Percentiles rank a stretch among this genome's conserved stretches.
Evolutionary conservation across 2,329 filamentous ascomycete genomes (phyloP).

Genomic region (Aspergillus hiratsukae): DNA sequence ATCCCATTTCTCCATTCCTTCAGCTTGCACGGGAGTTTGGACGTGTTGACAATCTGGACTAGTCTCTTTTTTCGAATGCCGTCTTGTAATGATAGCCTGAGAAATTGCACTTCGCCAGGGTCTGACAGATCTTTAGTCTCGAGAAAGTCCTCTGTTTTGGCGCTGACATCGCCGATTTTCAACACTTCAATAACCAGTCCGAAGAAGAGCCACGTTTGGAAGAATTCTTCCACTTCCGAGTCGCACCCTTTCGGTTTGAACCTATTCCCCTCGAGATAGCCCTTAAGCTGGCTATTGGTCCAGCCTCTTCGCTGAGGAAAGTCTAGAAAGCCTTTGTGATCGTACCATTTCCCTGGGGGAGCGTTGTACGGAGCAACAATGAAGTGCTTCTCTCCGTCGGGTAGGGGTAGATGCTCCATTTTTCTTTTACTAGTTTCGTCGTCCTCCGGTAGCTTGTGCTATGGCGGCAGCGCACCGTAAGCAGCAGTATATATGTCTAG

Average conservation of each 20-base stretch:
- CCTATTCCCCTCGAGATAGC: conserved; percentile 4
- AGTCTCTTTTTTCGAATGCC: no score
- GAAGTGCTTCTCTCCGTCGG: conserved; percentile 1
- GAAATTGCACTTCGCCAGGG: no score
- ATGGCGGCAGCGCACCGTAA: no score
- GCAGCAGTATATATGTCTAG: no score
- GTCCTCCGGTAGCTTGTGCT: no score
- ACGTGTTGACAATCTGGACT: conserved; percentile 2
- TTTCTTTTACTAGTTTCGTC: no score
- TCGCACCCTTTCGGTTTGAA: conserved; percentile 1
- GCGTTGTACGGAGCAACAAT: conserved; percentile 13
- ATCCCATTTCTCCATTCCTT: background rate
- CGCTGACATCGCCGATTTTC: conserved; percentile 2
- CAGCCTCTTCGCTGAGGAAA: conserved; percentile 7
- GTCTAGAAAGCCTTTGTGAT: conserved; percentile 3
- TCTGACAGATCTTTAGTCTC: background rate
- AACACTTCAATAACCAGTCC: conserved; percentile 14
- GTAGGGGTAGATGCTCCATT: conserved; percentile 8
- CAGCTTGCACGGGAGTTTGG: background rate
- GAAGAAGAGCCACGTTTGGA: conserved; percentile 23
- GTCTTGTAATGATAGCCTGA: no score
- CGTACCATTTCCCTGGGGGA: conserved; percentile 6
- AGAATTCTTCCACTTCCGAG: conserved; percentile 13
- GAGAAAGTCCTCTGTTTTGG: conserved; percentile 9
- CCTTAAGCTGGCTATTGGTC: conserved; percentile 9